phyloP scores from a whole-genome alignment of 2,329 filamentous ascomycete species.

The Emmonsia crescens region DNA sequence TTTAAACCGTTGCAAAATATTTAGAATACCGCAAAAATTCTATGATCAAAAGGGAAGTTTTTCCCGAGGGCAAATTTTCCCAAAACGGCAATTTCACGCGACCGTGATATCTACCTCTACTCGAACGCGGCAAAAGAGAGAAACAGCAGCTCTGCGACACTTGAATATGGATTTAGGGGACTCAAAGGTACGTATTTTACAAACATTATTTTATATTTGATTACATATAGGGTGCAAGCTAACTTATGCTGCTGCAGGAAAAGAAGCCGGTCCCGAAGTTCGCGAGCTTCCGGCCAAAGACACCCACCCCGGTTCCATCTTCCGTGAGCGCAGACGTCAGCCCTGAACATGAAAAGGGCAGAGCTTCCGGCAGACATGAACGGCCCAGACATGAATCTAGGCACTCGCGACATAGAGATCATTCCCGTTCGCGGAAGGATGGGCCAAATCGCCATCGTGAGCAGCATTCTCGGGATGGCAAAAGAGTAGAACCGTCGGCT shows the following conservation, averaged over 20 bases:
- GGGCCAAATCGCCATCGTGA: conserved; percentile 17
- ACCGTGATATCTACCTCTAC: conserved; percentile 4
- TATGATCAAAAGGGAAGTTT: conserved; percentile 16
- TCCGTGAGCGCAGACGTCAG: neutral
- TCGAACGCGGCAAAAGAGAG: conserved; percentile 8
- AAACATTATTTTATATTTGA: neutral
- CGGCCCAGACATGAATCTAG: conserved; percentile 17
- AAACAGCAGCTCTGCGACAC: conserved; percentile 11
- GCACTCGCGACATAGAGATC: conserved; percentile 10
- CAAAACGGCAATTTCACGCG: conserved; percentile 14
- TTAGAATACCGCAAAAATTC: conserved; percentile 14
- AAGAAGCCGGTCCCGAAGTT: conserved; percentile 54
- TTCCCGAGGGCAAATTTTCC: conserved; percentile 13
- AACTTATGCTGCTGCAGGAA: conserved; percentile 18
- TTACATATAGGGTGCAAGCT: neutral
- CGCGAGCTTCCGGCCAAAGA: conserved; percentile 57
- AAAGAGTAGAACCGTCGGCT: neutral
- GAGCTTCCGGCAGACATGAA: conserved; percentile 6
- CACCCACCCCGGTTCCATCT: neutral
- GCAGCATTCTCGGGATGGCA: conserved; percentile 10
- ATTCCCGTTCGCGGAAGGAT: neutral
- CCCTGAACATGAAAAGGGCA: conserved; percentile 11
- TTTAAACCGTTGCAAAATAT: conserved; percentile 1
- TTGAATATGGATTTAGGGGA: conserved; percentile 28
- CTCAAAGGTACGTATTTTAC: conserved; percentile 23